Percentiles rank a stretch among this genome's conserved stretches.
These are phyloP conservation scores for Neofusicoccum sp. DNA, from an alignment of 2,329 filamentous ascomycete genomes.

Conservation along the genomic window DNA sequence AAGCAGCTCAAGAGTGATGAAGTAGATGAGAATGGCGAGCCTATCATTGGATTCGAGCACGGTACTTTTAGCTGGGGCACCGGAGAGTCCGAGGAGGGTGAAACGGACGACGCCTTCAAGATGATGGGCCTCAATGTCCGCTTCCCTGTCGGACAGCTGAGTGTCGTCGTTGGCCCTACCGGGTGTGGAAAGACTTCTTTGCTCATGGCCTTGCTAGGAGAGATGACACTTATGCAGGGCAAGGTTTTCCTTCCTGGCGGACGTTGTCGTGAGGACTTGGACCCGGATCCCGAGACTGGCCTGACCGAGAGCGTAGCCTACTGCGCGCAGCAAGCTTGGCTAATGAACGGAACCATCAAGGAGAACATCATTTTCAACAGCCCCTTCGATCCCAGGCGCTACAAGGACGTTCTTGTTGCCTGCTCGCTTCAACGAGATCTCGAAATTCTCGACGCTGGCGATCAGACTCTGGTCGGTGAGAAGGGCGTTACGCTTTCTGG, in stretches of 20 bases:
- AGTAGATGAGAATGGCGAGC: slow-evolving; percentile 67
- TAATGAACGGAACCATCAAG: slow-evolving; percentile 93
- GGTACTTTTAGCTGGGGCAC: slow-evolving; percentile 86
- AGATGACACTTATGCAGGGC: slow-evolving; percentile 87
- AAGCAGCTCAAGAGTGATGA: slow-evolving; percentile 75
- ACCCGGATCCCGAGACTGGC: slow-evolving; percentile 77
- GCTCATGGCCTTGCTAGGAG: slow-evolving; percentile 91
- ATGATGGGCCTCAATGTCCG: slow-evolving; percentile 81
- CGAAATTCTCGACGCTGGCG: slow-evolving; percentile 87
- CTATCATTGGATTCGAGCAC: slow-evolving; percentile 80
- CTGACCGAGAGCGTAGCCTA: slow-evolving; percentile 93
- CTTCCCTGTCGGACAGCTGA: slow-evolving; percentile 84
- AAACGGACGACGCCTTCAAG: slow-evolving; percentile 68
- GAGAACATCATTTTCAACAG: slow-evolving; percentile 94
- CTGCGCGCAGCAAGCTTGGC: slow-evolving; percentile 94
- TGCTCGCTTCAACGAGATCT: slow-evolving; percentile 91
- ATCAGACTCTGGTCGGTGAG: slow-evolving; percentile 92
- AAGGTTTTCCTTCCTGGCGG: slow-evolving; percentile 84
- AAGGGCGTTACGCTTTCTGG: slow-evolving; percentile 97
- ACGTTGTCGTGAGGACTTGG: slow-evolving; percentile 81
- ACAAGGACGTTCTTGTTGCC: slow-evolving; percentile 84
- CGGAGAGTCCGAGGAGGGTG: slow-evolving; percentile 56
- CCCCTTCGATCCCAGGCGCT: slow-evolving; percentile 77
- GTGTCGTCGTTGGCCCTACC: slow-evolving; percentile 89
- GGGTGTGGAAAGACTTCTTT: slow-evolving; percentile 95